These are phyloP conservation scores for Cenchrus americanus DNA, from an alignment of 176 grass and related monocot genomes.

Conservation along the genomic window DNA sequence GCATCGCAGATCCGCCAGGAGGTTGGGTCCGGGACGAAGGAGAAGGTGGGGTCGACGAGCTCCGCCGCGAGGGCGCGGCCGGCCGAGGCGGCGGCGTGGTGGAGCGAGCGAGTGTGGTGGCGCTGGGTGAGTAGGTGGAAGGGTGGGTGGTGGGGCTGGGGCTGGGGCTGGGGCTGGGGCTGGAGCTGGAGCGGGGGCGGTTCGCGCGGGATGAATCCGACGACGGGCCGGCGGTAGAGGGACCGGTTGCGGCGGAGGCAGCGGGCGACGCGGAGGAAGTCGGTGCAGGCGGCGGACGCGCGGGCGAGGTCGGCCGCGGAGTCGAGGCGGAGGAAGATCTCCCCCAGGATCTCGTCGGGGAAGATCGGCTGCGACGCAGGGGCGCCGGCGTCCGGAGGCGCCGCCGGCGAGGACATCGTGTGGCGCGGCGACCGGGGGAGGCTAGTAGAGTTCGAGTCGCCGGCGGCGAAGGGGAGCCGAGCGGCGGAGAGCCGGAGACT, in stretches of 20 bases:
- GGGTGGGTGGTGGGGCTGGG: not conserved
- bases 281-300: not conserved
- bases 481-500: not conserved
- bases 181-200: not conserved
- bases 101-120: not conserved
- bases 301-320: not conserved
- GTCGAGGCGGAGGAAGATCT: conserved; percentile 16
- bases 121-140: too few species aligned
- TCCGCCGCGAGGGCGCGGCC: not conserved
- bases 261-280: conserved; percentile 1
- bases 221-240: not conserved
- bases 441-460: not conserved
- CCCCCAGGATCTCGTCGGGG: conserved; percentile 6
- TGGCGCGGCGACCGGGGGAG: not conserved
- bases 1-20: too few species aligned
- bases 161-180: not conserved
- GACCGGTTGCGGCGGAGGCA: not conserved
- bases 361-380: not conserved
- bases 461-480: not conserved
- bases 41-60: too few species aligned
- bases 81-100: not conserved
- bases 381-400: not conserved
- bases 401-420: not conserved
- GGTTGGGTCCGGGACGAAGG: not conserved
- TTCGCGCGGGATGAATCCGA: not conserved